Percentiles rank a stretch among this genome's conserved stretches.
phyloP scores from a whole-genome alignment of 192 early-diverging fungal genomes.

The Backusella mclennaniae region DNA sequence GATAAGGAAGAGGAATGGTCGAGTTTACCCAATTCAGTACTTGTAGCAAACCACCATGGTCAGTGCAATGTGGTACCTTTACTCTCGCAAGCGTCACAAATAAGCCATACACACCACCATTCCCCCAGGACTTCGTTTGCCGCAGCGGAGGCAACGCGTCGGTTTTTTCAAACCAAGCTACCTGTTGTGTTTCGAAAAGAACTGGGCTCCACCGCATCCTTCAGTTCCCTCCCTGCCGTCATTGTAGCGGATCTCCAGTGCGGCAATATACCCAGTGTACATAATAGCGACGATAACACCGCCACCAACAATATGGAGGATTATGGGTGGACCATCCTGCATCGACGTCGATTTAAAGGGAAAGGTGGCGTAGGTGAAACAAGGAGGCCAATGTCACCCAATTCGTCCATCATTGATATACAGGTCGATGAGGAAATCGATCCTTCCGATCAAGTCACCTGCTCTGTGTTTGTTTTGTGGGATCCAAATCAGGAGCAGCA shows the following conservation, averaged over 20 bases:
- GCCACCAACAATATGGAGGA: background rate
- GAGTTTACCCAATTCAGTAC: constrained; percentile 15
- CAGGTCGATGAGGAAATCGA: constrained; percentile 7
- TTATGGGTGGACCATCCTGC: constrained; percentile 32
- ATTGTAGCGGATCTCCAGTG: constrained; percentile 33
- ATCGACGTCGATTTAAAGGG: constrained; percentile 22
- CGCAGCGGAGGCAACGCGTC: constrained; percentile 15
- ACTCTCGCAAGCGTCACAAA: background rate
- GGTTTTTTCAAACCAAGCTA: constrained; percentile 26
- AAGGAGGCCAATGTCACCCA: background rate
- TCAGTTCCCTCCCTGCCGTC: constrained; percentile 20
- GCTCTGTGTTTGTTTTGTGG: constrained; percentile 26
- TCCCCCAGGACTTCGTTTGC: background rate
- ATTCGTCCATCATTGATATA: background rate
- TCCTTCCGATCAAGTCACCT: constrained; percentile 13
- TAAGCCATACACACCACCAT: background rate
- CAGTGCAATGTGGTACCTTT: constrained; percentile 3
- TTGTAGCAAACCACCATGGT: background rate
- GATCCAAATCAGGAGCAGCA: background rate
- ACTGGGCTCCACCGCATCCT: constrained; percentile 7
- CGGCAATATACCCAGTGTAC: constrained; percentile 14
- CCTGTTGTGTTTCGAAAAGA: constrained; percentile 26
- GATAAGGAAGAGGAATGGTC: constrained; percentile 17
- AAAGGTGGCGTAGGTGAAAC: background rate
- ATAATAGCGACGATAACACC: background rate